Percentiles rank a stretch among this genome's conserved stretches.
These are phyloP conservation scores for Erythrobasidium yunnanense DNA, from an alignment of 768 basidiomycete species.

Conservation along the genomic window DNA sequence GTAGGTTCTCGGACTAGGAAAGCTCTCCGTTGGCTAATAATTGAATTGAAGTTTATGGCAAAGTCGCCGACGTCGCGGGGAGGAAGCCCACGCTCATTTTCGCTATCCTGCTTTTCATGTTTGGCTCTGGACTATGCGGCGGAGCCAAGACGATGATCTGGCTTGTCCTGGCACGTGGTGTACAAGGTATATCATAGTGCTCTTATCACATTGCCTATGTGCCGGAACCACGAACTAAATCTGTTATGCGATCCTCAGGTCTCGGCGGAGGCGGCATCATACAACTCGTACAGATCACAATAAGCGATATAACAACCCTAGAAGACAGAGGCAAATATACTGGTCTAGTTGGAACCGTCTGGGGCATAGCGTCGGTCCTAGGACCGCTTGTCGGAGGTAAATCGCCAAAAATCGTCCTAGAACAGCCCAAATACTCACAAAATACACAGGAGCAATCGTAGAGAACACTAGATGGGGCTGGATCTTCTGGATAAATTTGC, in stretches of 20 bases:
- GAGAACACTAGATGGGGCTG: constrained; percentile 59
- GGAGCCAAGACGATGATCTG: constrained; percentile 67
- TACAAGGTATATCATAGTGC: constrained; percentile 76
- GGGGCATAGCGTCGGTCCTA: constrained; percentile 40
- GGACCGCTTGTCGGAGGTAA: constrained; percentile 40
- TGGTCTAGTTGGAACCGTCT: constrained; percentile 38
- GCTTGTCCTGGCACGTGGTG: constrained; percentile 63
- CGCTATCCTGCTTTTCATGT: constrained; percentile 56
- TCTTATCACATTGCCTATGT: no score
- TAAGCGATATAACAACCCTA: constrained; percentile 41
- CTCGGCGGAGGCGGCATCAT: constrained; percentile 49
- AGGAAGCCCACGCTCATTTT: constrained; percentile 62
- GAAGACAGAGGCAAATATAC: constrained; percentile 39
- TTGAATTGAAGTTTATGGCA: constrained; percentile 23
- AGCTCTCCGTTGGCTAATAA: no score
- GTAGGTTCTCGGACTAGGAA: neutral
- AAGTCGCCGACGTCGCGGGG: constrained; percentile 41
- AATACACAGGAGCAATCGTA: constrained; percentile 23
- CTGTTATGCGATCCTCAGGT: no score
- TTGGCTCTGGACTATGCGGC: constrained; percentile 53
- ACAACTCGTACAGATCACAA: constrained; percentile 32
- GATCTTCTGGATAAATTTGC: constrained; percentile 43
- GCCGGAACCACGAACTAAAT: no score
- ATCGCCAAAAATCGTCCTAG: constrained; percentile 49
- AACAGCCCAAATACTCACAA: neutral